Percentiles rank a stretch among this genome's conserved stretches.
Evolutionary conservation across 2,329 filamentous ascomycete genomes (phyloP).

Genomic region (Albifimbria verrucaria): DNA sequence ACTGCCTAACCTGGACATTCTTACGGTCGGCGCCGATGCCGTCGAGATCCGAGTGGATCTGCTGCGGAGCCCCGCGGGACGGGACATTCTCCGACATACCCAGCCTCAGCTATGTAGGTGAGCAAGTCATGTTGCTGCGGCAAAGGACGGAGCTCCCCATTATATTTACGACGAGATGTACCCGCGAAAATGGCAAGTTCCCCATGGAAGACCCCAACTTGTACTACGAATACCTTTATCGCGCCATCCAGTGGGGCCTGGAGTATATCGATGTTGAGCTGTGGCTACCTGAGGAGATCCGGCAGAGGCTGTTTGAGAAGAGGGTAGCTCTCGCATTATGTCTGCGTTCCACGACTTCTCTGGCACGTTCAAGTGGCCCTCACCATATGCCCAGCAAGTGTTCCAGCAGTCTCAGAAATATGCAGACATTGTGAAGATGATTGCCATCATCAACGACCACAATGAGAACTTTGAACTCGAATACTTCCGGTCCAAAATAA

Average conservation of each 20-base stretch:
- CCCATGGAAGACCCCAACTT: slow-evolving; percentile 76
- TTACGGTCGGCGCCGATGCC: slow-evolving; percentile 82
- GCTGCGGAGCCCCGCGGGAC: slow-evolving; percentile 67
- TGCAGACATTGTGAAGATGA: slow-evolving; percentile 89
- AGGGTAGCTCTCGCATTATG: slow-evolving; percentile 82
- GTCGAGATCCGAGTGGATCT: slow-evolving; percentile 84
- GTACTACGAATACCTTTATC: slow-evolving; percentile 76
- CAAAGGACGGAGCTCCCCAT: slow-evolving; percentile 86
- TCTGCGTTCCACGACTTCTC: slow-evolving; percentile 92
- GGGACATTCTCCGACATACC: slow-evolving; percentile 64
- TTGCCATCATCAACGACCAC: slow-evolving; percentile 74
- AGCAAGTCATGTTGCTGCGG: slow-evolving; percentile 80
- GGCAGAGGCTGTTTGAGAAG: slow-evolving; percentile 62
- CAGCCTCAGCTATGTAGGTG: slow-evolving; percentile 78
- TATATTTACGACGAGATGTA: slow-evolving; percentile 83
- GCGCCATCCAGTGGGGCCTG: slow-evolving; percentile 83
- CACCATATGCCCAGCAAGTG: slow-evolving; percentile 65
- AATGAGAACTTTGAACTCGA: slow-evolving; percentile 90
- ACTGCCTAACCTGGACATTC: slow-evolving; percentile 78
- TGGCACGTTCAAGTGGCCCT: slow-evolving; percentile 79
- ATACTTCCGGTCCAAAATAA: slow-evolving; percentile 78
- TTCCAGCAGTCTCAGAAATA: slow-evolving; percentile 71
- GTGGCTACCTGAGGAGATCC: slow-evolving; percentile 77
- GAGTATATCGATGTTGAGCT: slow-evolving; percentile 89
- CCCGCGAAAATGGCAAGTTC: slow-evolving; percentile 77